Percentiles rank a stretch among this genome's conserved stretches.
These are phyloP conservation scores for Magnolia changhungtana DNA, from an alignment of 164 flowering plant species.

Conservation along the genomic window DNA sequence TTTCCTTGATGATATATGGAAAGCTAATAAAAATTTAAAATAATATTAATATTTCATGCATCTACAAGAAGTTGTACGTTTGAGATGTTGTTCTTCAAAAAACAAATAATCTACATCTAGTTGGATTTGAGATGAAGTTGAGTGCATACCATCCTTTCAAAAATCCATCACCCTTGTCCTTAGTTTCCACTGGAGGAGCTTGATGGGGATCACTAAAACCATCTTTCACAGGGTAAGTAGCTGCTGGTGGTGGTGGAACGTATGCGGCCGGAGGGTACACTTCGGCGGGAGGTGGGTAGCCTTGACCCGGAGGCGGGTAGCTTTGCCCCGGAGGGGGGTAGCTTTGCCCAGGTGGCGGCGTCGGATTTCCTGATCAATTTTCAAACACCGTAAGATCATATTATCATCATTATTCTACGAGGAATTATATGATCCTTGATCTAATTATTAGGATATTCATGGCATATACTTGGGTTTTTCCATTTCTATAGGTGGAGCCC, in stretches of 20 bases:
- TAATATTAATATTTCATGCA: neutral
- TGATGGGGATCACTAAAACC: neutral
- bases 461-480: neutral
- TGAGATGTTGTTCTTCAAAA: too few relatives aligned
- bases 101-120: too few relatives aligned
- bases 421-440: neutral
- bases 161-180: constrained; percentile 8
- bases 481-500: neutral
- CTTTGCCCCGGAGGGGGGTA: neutral
- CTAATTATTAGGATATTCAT: too few relatives aligned
- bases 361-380: neutral
- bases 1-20: too few relatives aligned
- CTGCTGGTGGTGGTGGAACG: neutral
- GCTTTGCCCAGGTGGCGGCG: neutral
- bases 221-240: constrained; percentile 6
- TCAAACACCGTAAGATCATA: neutral
- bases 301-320: neutral
- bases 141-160: constrained; percentile 19
- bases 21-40: neutral
- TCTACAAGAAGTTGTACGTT: too few relatives aligned
- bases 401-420: neutral
- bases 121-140: neutral
- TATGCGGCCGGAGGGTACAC: constrained; percentile 1
- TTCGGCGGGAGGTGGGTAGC: neutral
- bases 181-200: constrained; percentile 4